Conservation (phyloP, 768 basidiomycete species). For the Asterophora parasitica region DNA sequence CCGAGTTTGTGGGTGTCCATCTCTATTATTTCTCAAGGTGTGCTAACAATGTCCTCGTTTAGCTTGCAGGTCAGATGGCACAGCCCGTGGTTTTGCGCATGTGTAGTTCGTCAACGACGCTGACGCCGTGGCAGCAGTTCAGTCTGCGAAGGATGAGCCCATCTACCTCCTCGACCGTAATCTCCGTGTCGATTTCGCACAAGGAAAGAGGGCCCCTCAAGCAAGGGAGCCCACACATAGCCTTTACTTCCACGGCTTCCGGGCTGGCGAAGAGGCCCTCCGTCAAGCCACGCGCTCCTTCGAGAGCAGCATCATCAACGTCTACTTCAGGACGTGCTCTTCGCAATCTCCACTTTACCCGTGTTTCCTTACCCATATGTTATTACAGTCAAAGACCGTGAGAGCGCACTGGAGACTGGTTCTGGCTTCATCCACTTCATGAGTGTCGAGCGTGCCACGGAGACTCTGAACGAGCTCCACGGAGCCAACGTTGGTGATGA, state of each 20-base stretch:
- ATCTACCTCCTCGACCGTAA: slow-evolving; percentile 45
- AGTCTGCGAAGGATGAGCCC: slow-evolving; percentile 37
- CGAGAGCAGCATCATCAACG: slow-evolving; percentile 22
- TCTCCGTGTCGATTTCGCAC: slow-evolving; percentile 37
- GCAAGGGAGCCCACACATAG: slow-evolving; percentile 21
- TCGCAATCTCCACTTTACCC: neutral
- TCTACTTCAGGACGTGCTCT: slow-evolving; percentile 27
- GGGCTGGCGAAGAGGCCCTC: slow-evolving; percentile 20
- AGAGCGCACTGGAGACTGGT: slow-evolving; percentile 24
- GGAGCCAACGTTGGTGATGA: slow-evolving; percentile 32
- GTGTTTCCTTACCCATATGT: neutral
- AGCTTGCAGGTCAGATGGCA: slow-evolving; percentile 31
- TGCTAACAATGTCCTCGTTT: neutral
- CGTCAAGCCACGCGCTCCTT: slow-evolving; percentile 22
- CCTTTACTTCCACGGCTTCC: slow-evolving; percentile 28
- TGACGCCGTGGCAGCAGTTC: slow-evolving; percentile 32
- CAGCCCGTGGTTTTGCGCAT: slow-evolving; percentile 40
- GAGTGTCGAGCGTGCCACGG: slow-evolving; percentile 37
- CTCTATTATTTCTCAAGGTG: neutral
- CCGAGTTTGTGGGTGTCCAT: slow-evolving; percentile 34
- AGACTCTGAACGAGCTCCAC: slow-evolving; percentile 41
- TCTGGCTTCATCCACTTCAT: slow-evolving; percentile 54
- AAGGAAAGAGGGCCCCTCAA: neutral
- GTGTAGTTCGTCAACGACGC: slow-evolving; percentile 34
- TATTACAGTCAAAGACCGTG: slow-evolving; percentile 27